Evolutionary conservation across 2,329 filamentous ascomycete species (phyloP).

Genomic region (Ophiostoma sp.): DNA sequence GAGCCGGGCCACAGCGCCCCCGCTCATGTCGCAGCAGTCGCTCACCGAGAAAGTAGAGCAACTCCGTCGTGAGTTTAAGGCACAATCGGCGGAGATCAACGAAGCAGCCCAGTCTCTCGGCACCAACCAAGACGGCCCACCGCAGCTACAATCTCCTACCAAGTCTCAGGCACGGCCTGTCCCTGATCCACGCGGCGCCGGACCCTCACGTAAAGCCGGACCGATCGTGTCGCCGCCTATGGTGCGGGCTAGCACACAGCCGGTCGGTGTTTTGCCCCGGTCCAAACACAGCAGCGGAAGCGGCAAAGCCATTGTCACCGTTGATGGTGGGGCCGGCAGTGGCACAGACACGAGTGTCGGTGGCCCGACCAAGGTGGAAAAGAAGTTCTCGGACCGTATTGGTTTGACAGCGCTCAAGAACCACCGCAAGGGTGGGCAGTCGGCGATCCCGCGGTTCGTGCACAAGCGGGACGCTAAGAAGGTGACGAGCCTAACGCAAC

Average conservation of each 20-base stretch:
- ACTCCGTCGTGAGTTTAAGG: slow-evolving; percentile 52
- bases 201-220: slow-evolving; percentile 48
- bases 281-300: slow-evolving; percentile 25
- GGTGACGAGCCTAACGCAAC: slow-evolving; percentile 88
- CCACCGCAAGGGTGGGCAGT: slow-evolving; percentile 58
- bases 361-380: slow-evolving; percentile 51
- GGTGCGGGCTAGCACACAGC: slow-evolving; percentile 55
- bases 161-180: background rate
- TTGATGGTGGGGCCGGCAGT: background rate
- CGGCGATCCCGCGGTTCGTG: slow-evolving; percentile 85
- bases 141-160: slow-evolving; percentile 20
- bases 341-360: background rate
- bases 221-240: slow-evolving; percentile 53
- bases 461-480: slow-evolving; percentile 72
- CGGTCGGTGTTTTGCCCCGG: slow-evolving; percentile 48
- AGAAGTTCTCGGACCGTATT: slow-evolving; percentile 73
- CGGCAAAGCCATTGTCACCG: background rate
- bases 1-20: background rate
- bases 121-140: background rate
- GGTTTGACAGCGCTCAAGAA: slow-evolving; percentile 65
- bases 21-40: slow-evolving; percentile 23
- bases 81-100: slow-evolving; percentile 37
- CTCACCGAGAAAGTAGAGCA: slow-evolving; percentile 53
- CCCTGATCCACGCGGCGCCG: slow-evolving; percentile 28
- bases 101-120: slow-evolving; percentile 23